A percentile compares a stretch with the other conserved stretches of the same genome.
Evolutionary conservation across 1,284 basidiomycete species (phyloP).

Genomic region (Mycosarcoma maydis): DNA sequence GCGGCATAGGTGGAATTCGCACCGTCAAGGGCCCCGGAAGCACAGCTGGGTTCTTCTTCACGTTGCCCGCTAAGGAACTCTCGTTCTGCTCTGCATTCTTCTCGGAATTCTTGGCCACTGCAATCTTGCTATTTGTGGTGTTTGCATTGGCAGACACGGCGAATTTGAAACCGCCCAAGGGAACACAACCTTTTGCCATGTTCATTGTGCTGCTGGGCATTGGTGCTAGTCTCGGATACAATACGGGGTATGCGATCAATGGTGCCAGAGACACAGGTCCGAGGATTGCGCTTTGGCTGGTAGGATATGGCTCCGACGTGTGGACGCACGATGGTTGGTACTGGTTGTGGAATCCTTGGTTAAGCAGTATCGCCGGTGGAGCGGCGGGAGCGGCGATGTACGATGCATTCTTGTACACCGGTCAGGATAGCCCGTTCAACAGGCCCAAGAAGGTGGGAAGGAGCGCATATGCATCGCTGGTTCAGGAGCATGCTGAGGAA

Average conservation of each 20-base stretch:
- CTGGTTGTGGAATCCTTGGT: slow-evolving; percentile 77
- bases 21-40: slow-evolving; percentile 70
- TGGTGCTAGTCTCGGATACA: slow-evolving; percentile 72
- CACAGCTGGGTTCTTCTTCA: slow-evolving; percentile 78
- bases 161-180: slow-evolving; percentile 71
- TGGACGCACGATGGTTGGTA: slow-evolving; percentile 73
- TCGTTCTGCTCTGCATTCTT: slow-evolving; percentile 34
- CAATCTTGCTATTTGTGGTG: slow-evolving; percentile 52
- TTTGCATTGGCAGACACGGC: slow-evolving; percentile 51
- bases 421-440: slow-evolving; percentile 65
- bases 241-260: slow-evolving; percentile 75
- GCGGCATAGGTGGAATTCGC: slow-evolving; percentile 71
- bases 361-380: slow-evolving; percentile 61
- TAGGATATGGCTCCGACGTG: slow-evolving; percentile 72
- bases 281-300: slow-evolving; percentile 73
- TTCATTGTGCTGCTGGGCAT: slow-evolving; percentile 74
- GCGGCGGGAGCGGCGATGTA: slow-evolving; percentile 64
- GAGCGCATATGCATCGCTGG: slow-evolving; percentile 2
- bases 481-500: neutral
- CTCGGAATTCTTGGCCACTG: slow-evolving; percentile 55
- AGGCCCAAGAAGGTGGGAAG: slow-evolving; percentile 10
- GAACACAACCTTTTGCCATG: slow-evolving; percentile 72
- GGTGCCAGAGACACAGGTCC: slow-evolving; percentile 76
- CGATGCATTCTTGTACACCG: slow-evolving; percentile 66
- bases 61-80: slow-evolving; percentile 70